Evolutionary conservation across 176 grass and related monocot species (phyloP).

Genomic region (Puya raimondii): DNA sequence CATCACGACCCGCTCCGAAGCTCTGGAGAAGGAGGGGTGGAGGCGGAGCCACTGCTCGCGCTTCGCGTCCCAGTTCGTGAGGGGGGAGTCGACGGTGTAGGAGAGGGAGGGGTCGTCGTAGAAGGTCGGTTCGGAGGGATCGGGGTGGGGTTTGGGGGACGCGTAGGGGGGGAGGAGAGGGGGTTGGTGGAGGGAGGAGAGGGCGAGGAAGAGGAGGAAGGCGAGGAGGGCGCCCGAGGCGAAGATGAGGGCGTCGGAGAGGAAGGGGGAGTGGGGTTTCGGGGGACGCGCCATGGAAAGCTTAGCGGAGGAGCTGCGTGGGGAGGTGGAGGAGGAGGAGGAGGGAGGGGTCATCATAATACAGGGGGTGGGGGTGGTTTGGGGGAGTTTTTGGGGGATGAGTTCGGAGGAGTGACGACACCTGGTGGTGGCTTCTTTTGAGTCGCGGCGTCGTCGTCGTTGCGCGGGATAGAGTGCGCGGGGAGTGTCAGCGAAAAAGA

Average conservation of each 20-base stretch:
- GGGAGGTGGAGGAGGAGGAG: too few species aligned
- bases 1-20: conserved; percentile 75
- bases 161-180: not conserved
- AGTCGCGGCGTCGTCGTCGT: too few species aligned
- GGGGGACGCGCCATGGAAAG: conserved; percentile 11
- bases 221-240: conserved; percentile 49
- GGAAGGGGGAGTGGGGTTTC: conserved; percentile 14
- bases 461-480: too few species aligned
- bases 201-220: conserved; percentile 1
- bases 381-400: not conserved
- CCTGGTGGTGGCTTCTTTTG: not conserved
- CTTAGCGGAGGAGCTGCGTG: not conserved
- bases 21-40: conserved; percentile 19
- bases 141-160: not conserved
- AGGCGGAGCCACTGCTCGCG: conserved; percentile 49
- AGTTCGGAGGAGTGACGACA: not conserved
- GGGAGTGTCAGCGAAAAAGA: too few species aligned
- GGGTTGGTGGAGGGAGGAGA: conserved; percentile 3
- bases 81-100: conserved; percentile 55
- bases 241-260: conserved; percentile 52
- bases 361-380: not conserved
- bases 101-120: conserved; percentile 63
- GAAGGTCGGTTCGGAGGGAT: conserved; percentile 27
- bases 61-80: conserved; percentile 69
- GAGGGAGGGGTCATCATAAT: not conserved